Evolutionary conservation across 177 flowering plant species (phyloP).

Genomic region (Vitis hybrid): DNA sequence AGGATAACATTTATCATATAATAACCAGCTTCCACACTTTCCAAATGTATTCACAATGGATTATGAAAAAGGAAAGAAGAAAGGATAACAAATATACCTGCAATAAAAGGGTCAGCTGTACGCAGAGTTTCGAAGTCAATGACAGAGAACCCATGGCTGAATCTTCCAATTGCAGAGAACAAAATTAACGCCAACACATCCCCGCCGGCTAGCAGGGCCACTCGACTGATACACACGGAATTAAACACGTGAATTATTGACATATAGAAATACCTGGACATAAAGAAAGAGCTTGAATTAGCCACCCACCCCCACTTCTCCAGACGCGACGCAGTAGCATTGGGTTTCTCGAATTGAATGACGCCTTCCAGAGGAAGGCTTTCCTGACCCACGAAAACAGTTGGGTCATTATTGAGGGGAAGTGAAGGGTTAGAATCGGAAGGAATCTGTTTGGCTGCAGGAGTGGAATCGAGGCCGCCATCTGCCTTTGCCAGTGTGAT

Average conservation of each 20-base stretch:
- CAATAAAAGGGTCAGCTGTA: slow-evolving; percentile 91
- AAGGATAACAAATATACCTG: slow-evolving; percentile 43
- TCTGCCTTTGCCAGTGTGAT: slow-evolving; percentile 43
- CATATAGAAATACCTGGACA: background rate
- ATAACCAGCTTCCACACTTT: background rate
- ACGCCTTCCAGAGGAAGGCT: slow-evolving; percentile 89
- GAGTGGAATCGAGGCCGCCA: slow-evolving; percentile 26
- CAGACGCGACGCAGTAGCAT: slow-evolving; percentile 29
- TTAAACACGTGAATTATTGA: background rate
- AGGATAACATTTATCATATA: background rate
- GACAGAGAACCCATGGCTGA: slow-evolving; percentile 78
- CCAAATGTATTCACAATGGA: background rate
- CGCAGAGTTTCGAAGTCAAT: slow-evolving; percentile 61
- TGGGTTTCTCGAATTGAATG: slow-evolving; percentile 82
- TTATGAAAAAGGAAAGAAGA: background rate
- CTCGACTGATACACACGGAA: slow-evolving; percentile 40
- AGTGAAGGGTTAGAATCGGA: slow-evolving; percentile 19
- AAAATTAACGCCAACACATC: slow-evolving; percentile 83
- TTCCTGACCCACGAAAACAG: slow-evolving; percentile 54
- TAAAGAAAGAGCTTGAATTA: background rate
- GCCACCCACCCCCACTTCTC: slow-evolving; percentile 72
- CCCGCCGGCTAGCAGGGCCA: slow-evolving; percentile 80
- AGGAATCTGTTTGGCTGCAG: slow-evolving; percentile 27
- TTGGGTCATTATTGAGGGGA: slow-evolving; percentile 21
- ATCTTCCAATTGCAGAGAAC: slow-evolving; percentile 86